Percentiles rank a stretch among this genome's conserved stretches.
Evolutionary conservation across 2,329 filamentous ascomycete genomes (phyloP).

Genomic region (Monilinia fructigena): DNA sequence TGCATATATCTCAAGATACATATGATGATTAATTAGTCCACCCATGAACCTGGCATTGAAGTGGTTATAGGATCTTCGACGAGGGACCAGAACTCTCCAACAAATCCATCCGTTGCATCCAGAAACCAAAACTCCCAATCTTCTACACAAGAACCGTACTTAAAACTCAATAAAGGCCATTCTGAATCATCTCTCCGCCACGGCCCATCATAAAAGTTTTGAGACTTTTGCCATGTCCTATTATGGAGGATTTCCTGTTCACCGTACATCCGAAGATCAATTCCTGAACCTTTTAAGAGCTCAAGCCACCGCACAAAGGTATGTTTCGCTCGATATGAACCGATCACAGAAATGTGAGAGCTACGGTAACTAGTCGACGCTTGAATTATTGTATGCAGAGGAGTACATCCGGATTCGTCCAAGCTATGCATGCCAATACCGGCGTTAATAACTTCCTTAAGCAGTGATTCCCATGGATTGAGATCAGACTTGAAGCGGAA

Average conservation of each 20-base stretch:
- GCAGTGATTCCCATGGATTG: not conserved
- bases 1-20: not conserved
- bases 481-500: not conserved
- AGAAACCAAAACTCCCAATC: constrained; percentile 25
- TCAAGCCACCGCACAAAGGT: not conserved
- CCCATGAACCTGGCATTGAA: not conserved
- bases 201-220: not conserved
- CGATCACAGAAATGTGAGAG: no score
- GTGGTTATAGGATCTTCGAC: constrained; percentile 8
- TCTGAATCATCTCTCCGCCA: not conserved
- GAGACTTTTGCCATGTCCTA: not conserved
- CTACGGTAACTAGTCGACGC: not conserved
- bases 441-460: not conserved
- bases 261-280: constrained; percentile 22
- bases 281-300: not conserved
- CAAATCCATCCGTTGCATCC: constrained; percentile 15
- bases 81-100: constrained; percentile 23
- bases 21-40: not conserved
- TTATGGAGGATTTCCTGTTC: not conserved
- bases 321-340: not conserved
- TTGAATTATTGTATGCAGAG: not conserved
- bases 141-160: constrained; percentile 19
- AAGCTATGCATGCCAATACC: not conserved
- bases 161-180: constrained; percentile 7
- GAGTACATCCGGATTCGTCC: not conserved